phyloP scores from a whole-genome alignment of 1,284 basidiomycete genomes.

The Trichosporon sp. region DNA sequence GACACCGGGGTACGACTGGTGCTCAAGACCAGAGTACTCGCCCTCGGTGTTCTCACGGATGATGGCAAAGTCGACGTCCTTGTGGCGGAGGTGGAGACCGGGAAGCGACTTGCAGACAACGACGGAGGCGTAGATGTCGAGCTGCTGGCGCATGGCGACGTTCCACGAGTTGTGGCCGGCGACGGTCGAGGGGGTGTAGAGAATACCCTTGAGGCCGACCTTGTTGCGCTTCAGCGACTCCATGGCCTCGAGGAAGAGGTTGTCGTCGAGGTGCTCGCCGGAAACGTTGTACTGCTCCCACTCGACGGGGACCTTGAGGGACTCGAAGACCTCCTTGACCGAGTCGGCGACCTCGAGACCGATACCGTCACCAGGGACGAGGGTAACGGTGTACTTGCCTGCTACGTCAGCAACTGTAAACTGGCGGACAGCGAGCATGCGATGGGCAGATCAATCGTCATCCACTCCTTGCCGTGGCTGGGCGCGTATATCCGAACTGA shows the following conservation, averaged over 20 bases:
- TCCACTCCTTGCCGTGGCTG: neutral
- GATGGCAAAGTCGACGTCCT: conserved; percentile 96
- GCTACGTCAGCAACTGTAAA: conserved; percentile 4
- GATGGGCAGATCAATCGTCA: neutral
- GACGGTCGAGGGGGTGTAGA: conserved; percentile 96
- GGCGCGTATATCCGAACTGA: neutral
- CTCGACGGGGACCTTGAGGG: conserved; percentile 96
- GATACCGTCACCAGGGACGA: conserved; percentile 95
- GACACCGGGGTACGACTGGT: conserved; percentile 96
- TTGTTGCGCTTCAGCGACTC: conserved; percentile 93
- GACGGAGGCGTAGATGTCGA: conserved; percentile 98
- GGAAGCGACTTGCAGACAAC: conserved; percentile 97
- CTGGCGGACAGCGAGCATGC: neutral
- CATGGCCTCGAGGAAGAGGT: conserved; percentile 95
- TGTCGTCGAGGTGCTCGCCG: conserved; percentile 89
- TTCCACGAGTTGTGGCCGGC: conserved; percentile 99
- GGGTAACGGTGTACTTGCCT: conserved; percentile 63
- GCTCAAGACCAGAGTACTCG: conserved; percentile 98
- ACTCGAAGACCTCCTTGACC: conserved; percentile 98
- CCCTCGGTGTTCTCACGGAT: conserved; percentile 99
- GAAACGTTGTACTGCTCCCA: conserved; percentile 99
- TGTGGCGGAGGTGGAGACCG: conserved; percentile 94
- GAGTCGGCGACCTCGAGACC: conserved; percentile 96
- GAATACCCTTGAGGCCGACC: conserved; percentile 98
- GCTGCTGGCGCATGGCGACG: conserved; percentile 98